Conservation (phyloP, 176 grass and related monocot genomes). For the barley (Hordeum vulgare) region MorexV3_pseudomolecules_assembly NC_058519.1:641523957-641524456, state of each 20-base stretch:
- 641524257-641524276: conserved; percentile 50
- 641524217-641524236: conserved; percentile 62
- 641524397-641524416: conserved; percentile 51
- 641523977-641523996: background rate
- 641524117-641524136: conserved; percentile 5
- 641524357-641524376: conserved; percentile 35
- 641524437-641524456: conserved; percentile 77
- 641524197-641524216: conserved; percentile 90
- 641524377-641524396: conserved; percentile 30
- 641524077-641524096: conserved; percentile 1
- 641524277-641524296: background rate
- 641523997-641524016: background rate
- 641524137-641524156: background rate
- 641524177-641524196: conserved; percentile 12
- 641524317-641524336: background rate
- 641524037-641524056: background rate
- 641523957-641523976: background rate
- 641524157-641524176: conserved; percentile 14
- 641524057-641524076: background rate
- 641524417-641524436: conserved; percentile 72
- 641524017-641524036: background rate
- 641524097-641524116: background rate
- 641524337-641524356: conserved; percentile 15
- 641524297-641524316: background rate
- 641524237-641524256: conserved; percentile 52